phyloP scores from a whole-genome alignment of 257 asterid genomes.

The Solanum piurae region DNA sequence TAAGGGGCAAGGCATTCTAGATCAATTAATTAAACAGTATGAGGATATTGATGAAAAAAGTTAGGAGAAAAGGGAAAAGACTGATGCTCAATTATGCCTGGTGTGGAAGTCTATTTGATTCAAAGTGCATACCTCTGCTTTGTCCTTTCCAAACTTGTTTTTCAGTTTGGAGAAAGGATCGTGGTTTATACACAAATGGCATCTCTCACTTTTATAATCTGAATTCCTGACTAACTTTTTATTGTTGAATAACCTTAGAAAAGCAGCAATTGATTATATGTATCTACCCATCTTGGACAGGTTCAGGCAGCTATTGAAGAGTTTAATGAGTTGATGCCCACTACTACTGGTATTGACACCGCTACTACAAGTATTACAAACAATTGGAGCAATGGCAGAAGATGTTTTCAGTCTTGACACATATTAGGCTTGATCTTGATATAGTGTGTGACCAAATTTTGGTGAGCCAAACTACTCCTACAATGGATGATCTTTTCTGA shows the following conservation, averaged over 20 bases:
- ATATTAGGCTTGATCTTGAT: not conserved
- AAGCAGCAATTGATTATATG: not conserved
- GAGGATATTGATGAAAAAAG: not conserved
- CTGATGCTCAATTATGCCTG: not conserved
- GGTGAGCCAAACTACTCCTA: not conserved
- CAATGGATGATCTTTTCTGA: not conserved
- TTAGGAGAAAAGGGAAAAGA: not conserved
- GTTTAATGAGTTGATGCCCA: not conserved
- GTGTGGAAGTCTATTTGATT: not conserved
- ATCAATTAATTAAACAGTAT: not conserved
- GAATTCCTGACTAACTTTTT: not conserved
- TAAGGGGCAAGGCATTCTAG: not conserved
- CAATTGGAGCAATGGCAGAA: not conserved
- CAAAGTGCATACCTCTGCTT: not conserved
- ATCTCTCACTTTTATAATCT: not conserved
- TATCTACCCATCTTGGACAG: not conserved
- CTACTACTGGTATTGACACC: not conserved
- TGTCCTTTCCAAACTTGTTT: not conserved
- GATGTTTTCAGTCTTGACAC: not conserved
- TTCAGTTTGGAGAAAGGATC: not conserved
- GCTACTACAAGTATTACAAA: not conserved
- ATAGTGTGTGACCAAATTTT: not conserved
- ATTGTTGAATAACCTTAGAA: not conserved
- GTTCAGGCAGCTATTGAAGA: not conserved
- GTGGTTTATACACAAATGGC: not conserved